Evolutionary conservation across 805 yeast species (phyloP).

Genomic region (Candida berthetii): DNA sequence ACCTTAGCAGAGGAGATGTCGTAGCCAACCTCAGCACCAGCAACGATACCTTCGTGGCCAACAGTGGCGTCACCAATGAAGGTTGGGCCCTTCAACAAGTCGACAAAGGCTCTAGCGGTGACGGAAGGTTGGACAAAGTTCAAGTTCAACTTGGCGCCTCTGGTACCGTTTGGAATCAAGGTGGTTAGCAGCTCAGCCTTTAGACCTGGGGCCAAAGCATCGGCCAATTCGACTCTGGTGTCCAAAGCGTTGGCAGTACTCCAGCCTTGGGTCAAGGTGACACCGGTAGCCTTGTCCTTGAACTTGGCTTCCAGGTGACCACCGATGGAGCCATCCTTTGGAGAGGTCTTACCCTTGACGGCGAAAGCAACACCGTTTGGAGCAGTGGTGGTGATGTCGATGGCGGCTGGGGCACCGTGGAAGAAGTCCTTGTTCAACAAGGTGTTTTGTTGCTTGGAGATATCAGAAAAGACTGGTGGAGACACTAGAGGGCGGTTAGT

Average conservation of each 20-base stretch:
- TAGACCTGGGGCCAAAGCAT: conserved; percentile 90
- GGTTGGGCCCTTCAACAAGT: conserved; percentile 90
- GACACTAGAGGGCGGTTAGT: conserved; percentile 44
- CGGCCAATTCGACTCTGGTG: conserved; percentile 90
- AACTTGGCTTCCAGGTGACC: conserved; percentile 90
- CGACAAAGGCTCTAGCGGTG: conserved; percentile 92
- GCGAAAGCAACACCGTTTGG: conserved; percentile 96
- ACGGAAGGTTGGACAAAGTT: conserved; percentile 90
- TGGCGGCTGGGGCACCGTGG: conserved; percentile 82
- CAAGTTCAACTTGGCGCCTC: conserved; percentile 85
- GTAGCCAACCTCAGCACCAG: conserved; percentile 96
- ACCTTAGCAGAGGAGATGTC: conserved; percentile 90
- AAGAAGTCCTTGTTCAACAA: conserved; percentile 87
- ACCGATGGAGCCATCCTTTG: conserved; percentile 74
- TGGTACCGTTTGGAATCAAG: conserved; percentile 78
- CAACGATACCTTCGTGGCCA: conserved; percentile 94
- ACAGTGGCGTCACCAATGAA: conserved; percentile 93
- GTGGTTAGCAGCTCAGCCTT: conserved; percentile 88
- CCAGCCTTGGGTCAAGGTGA: conserved; percentile 97
- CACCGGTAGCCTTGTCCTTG: conserved; percentile 87
- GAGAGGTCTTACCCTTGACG: conserved; percentile 83
- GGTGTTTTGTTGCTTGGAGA: conserved; percentile 88
- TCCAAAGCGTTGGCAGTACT: conserved; percentile 86
- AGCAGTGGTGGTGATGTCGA: conserved; percentile 88
- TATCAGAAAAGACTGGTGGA: conserved; percentile 90